These are phyloP conservation scores for Crucihimalaya himalaica DNA, from an alignment of 345 rosid genomes.

Conservation along the genomic window DNA sequence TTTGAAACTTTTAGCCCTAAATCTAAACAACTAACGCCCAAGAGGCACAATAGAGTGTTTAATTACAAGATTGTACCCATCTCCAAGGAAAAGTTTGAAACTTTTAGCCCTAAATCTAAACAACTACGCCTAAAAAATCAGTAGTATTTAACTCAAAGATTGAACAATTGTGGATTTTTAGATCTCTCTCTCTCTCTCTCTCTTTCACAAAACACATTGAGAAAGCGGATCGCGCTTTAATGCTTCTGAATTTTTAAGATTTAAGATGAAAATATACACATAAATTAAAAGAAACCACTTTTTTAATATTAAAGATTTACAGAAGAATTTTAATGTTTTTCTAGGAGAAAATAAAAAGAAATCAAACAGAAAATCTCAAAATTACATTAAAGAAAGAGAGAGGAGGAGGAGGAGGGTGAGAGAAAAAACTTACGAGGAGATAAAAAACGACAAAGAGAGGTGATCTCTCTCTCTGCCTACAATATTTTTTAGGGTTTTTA, in stretches of 20 bases:
- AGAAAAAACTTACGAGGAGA: not conserved
- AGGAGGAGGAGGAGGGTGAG: too few species aligned
- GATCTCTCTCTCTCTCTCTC: not conserved
- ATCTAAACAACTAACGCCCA: not conserved
- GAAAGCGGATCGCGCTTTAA: not conserved
- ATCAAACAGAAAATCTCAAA: not conserved
- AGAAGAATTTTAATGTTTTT: not conserved
- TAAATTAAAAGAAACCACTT: not conserved
- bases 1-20: not conserved
- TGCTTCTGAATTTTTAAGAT: not conserved
- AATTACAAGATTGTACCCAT: not conserved
- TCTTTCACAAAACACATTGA: not conserved
- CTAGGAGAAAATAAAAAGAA: not conserved
- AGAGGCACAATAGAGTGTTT: not conserved
- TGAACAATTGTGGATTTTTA: not conserved
- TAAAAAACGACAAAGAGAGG: too few species aligned
- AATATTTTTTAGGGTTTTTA: too few species aligned
- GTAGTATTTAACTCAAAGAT: not conserved
- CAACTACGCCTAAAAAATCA: not conserved
- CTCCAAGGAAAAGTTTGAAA: not conserved
- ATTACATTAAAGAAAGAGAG: not conserved
- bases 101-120: not conserved
- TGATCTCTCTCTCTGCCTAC: too few species aligned
- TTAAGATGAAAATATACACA: not conserved
- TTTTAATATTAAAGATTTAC: not conserved